Evolutionary conservation across 352 stramenopile species (phyloP).

Genomic region (Thraustochytrium sp.): DNA sequence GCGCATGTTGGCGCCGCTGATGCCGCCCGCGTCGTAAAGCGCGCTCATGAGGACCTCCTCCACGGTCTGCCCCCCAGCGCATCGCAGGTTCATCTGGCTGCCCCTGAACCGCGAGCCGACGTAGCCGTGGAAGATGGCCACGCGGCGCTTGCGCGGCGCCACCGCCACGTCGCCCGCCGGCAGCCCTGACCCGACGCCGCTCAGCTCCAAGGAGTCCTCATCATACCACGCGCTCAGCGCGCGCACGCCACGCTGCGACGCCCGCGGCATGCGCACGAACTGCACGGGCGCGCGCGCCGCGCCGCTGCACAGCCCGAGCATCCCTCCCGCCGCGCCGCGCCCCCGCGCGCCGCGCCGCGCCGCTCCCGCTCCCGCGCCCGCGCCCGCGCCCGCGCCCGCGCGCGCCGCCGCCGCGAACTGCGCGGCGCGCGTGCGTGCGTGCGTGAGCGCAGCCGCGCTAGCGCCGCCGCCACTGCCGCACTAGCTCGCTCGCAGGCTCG

Average conservation of each 20-base stretch:
- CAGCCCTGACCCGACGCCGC: background rate
- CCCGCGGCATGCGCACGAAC: background rate
- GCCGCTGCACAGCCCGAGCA: no score
- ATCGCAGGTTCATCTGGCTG: constrained; percentile 12
- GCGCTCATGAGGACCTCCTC: constrained; percentile 67
- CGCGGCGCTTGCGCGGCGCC: constrained; percentile 47
- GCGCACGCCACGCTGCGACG: background rate
- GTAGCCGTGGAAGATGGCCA: constrained; percentile 53
- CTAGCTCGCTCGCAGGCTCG: no score
- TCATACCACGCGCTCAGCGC: constrained; percentile 1
- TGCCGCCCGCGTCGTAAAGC: constrained; percentile 68
- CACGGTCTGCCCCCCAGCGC: constrained; percentile 64
- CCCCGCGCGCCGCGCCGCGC: no score
- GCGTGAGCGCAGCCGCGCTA: no score
- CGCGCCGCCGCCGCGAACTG: no score
- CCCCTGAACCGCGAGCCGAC: constrained; percentile 52
- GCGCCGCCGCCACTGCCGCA: no score
- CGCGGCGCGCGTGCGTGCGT: no score
- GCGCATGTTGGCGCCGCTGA: constrained; percentile 76
- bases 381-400: no score
- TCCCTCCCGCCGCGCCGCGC: no score
- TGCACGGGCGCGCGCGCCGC: no score
- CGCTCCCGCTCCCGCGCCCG: no score
- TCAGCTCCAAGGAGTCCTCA: background rate
- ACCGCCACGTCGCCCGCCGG: background rate